Conservation (phyloP, 2,329 filamentous ascomycete genomes). For the Sporothrix curviconia region DNA sequence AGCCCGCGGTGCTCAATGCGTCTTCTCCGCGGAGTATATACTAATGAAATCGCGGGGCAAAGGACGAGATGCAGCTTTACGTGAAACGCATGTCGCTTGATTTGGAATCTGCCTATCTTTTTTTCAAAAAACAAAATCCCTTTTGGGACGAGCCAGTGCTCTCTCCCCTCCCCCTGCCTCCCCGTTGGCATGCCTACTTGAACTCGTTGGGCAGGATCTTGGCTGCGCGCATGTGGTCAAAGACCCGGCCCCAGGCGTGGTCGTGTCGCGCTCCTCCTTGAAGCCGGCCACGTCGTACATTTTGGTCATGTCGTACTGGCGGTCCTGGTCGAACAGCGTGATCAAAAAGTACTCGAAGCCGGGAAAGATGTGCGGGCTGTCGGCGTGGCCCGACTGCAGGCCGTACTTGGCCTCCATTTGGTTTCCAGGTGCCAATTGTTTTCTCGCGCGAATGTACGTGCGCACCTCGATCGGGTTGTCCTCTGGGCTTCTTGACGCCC, state of each 20-base stretch:
- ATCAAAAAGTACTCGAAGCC: constrained; percentile 38
- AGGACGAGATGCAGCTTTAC: neutral
- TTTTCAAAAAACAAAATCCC: too few species aligned
- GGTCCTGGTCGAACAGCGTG: constrained; percentile 37
- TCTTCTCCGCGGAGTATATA: too few species aligned
- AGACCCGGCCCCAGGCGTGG: constrained; percentile 34
- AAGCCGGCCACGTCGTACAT: constrained; percentile 35
- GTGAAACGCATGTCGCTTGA: neutral
- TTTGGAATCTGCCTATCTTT: neutral
- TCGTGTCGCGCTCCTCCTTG: constrained; percentile 33
- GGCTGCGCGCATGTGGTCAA: constrained; percentile 30
- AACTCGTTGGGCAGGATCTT: constrained; percentile 11
- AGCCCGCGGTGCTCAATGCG: too few species aligned
- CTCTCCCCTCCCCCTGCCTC: too few species aligned
- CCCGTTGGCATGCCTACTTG: neutral
- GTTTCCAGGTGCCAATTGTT: constrained; percentile 28
- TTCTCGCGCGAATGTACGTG: constrained; percentile 29
- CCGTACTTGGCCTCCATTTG: constrained; percentile 29
- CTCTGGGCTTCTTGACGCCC: constrained; percentile 22
- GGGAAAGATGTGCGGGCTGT: constrained; percentile 29
- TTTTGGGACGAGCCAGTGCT: too few species aligned
- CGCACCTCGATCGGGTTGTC: constrained; percentile 28
- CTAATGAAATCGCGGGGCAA: too few species aligned
- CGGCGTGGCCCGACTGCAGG: constrained; percentile 32
- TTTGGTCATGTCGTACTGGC: constrained; percentile 39